Conservation (phyloP, 2,329 filamentous ascomycete genomes). For the Hypoxylon sp. region DNA sequence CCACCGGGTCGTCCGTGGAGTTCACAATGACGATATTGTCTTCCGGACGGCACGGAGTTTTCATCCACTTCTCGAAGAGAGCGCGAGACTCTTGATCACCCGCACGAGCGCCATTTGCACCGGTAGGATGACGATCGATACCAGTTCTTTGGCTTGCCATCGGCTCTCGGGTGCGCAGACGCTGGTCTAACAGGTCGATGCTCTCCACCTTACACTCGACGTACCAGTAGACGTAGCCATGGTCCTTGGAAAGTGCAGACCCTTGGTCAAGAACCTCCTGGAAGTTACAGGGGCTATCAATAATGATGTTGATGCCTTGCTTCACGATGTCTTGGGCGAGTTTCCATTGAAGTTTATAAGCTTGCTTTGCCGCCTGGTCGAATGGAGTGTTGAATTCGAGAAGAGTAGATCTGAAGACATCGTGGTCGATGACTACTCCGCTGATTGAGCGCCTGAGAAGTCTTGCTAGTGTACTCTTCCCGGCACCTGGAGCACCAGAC, state of each 20-base stretch:
- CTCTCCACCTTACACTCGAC: background rate
- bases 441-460: background rate
- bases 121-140: background rate
- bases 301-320: background rate
- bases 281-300: background rate
- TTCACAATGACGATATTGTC: background rate
- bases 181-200: background rate
- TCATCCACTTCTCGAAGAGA: background rate
- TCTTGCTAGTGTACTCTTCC: background rate
- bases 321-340: slow-evolving; percentile 1
- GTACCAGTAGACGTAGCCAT: background rate
- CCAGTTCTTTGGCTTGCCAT: background rate
- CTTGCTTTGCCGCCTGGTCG: background rate
- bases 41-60: background rate
- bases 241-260: background rate
- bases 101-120: background rate
- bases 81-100: background rate
- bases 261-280: background rate
- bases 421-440: background rate
- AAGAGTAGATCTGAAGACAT: background rate
- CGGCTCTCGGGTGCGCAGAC: background rate
- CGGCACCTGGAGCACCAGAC: background rate
- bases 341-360: background rate
- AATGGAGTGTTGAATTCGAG: slow-evolving; percentile 1
- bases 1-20: background rate